A percentile compares a stretch with the other conserved stretches of the same genome.
These are phyloP conservation scores for Suhomyces kilbournensis DNA, from an alignment of 805 yeast species.

Conservation along the genomic window DNA sequence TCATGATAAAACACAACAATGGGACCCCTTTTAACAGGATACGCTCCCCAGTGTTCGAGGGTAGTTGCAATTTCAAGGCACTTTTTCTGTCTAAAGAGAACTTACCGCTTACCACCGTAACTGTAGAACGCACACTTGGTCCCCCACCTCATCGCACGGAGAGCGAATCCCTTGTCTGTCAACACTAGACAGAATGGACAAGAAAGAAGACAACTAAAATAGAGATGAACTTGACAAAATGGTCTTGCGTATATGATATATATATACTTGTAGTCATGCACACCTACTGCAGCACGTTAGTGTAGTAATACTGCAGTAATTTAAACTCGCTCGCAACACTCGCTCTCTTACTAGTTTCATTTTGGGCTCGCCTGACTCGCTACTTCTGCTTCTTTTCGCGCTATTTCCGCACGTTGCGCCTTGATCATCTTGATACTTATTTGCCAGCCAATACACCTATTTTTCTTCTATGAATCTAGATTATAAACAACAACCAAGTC, in stretches of 20 bases:
- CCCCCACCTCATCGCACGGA: background rate
- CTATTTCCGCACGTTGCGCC: background rate
- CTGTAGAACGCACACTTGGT: background rate
- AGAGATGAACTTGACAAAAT: background rate
- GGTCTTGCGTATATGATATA: background rate
- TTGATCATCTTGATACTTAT: background rate
- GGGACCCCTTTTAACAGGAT: background rate
- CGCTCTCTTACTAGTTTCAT: background rate
- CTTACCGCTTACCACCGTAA: background rate
- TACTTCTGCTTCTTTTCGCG: background rate
- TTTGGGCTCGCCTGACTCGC: background rate
- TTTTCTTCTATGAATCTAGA: background rate
- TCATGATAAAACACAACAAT: background rate
- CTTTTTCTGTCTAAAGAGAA: background rate
- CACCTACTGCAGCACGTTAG: background rate
- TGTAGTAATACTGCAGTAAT: background rate
- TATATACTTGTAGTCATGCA: background rate
- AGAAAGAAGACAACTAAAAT: background rate
- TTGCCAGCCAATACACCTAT: background rate
- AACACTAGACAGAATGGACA: background rate
- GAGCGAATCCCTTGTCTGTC: background rate
- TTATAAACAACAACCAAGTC: background rate
- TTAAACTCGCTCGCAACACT: background rate
- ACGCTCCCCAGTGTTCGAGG: background rate
- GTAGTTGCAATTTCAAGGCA: background rate